These are phyloP conservation scores for Talaromyces sp. DNA, from an alignment of 2,329 filamentous ascomycete species.

Conservation along the genomic window DNA sequence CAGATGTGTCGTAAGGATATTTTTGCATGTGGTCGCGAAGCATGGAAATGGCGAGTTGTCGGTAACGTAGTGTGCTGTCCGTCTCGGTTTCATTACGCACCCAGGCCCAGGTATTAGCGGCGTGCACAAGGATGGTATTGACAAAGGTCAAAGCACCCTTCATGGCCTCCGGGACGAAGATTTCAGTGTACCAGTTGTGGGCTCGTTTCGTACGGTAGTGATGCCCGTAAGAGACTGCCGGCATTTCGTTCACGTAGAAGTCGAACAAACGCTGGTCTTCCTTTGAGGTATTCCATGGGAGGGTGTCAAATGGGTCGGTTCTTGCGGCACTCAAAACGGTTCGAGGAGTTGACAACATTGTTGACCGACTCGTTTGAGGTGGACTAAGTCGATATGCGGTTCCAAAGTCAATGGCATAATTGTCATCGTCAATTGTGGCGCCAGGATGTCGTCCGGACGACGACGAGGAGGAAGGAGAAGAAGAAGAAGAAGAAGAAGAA, in stretches of 20 bases:
- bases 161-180: conserved; percentile 42
- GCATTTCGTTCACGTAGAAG: conserved; percentile 41
- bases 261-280: conserved; percentile 36
- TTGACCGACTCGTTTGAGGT: conserved; percentile 20
- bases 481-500: background rate
- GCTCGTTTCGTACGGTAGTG: conserved; percentile 32
- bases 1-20: conserved; percentile 33
- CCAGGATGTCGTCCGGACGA: background rate
- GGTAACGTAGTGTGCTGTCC: conserved; percentile 30
- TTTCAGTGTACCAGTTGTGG: conserved; percentile 38
- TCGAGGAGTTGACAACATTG: conserved; percentile 21
- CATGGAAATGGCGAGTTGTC: conserved; percentile 32
- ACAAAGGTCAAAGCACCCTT: conserved; percentile 38
- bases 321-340: conserved; percentile 36
- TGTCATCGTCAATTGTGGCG: conserved; percentile 5
- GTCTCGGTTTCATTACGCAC: conserved; percentile 34
- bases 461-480: background rate
- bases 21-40: conserved; percentile 32
- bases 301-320: conserved; percentile 37
- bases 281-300: conserved; percentile 32
- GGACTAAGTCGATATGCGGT: conserved; percentile 4
- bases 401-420: background rate
- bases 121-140: conserved; percentile 39
- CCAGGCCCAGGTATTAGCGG: conserved; percentile 39
- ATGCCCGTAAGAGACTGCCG: conserved; percentile 38